phyloP scores from a whole-genome alignment of 2,329 filamentous ascomycete species.

The Colletotrichum eleusines region DNA sequence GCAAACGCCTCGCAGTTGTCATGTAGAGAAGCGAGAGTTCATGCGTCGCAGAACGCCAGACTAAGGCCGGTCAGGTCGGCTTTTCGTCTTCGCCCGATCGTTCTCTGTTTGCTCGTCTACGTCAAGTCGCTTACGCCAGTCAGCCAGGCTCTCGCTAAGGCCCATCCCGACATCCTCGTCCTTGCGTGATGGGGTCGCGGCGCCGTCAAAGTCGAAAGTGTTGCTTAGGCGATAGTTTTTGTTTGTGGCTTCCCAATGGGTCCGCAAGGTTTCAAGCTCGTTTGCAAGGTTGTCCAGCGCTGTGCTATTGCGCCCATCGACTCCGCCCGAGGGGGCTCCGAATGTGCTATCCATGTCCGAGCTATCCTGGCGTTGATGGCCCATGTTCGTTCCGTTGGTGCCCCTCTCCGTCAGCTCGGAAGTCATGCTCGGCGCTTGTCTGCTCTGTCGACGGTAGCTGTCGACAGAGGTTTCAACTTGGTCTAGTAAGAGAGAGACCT shows the following conservation, averaged over 20 bases:
- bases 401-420: slow-evolving; percentile 55
- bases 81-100: slow-evolving; percentile 40
- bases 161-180: slow-evolving; percentile 61
- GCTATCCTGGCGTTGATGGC: slow-evolving; percentile 66
- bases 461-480: slow-evolving; percentile 95
- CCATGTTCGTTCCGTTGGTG: slow-evolving; percentile 52
- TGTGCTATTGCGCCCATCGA: slow-evolving; percentile 67
- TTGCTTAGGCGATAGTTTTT: slow-evolving; percentile 94
- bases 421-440: slow-evolving; percentile 66
- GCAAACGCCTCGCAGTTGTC: slow-evolving; percentile 16
- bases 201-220: slow-evolving; percentile 84
- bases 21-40: slow-evolving; percentile 42
- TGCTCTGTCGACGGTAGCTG: slow-evolving; percentile 87
- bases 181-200: slow-evolving; percentile 50
- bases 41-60: slow-evolving; percentile 43
- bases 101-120: slow-evolving; percentile 53
- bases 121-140: slow-evolving; percentile 85
- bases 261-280: slow-evolving; percentile 90
- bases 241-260: slow-evolving; percentile 95
- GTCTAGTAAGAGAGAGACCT: slow-evolving; percentile 91
- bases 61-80: slow-evolving; percentile 42
- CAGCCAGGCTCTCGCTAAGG: slow-evolving; percentile 79
- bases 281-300: slow-evolving; percentile 92
- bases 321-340: slow-evolving; percentile 60
- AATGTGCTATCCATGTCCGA: slow-evolving; percentile 74